A percentile compares a stretch with the other conserved stretches of the same genome.
phyloP scores from a whole-genome alignment of 129 eudicot genomes.

The Artemisia argyi region DNA sequence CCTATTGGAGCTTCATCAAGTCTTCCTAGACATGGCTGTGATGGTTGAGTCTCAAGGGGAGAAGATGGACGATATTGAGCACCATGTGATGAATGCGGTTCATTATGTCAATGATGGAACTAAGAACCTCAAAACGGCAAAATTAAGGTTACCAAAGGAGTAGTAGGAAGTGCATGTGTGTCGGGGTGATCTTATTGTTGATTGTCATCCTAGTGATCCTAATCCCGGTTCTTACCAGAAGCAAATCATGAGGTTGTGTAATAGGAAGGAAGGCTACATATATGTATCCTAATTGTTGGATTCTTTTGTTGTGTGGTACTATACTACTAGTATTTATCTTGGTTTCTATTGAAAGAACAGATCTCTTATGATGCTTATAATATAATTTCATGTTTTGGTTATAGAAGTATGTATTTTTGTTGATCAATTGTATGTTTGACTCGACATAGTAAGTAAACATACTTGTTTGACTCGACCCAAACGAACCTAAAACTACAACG shows the following conservation, averaged over 20 bases:
- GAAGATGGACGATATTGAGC: constrained; percentile 93
- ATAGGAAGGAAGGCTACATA: too few species aligned
- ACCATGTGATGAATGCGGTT: constrained; percentile 83
- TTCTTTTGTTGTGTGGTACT: too few species aligned
- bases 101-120: constrained; percentile 72
- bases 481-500: too few species aligned
- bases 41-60: constrained; percentile 98
- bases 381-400: too few species aligned
- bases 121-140: constrained; percentile 75
- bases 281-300: too few species aligned
- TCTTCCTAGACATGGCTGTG: constrained; percentile 95
- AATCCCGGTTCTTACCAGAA: constrained; percentile 65
- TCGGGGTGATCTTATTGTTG: constrained; percentile 68
- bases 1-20: constrained; percentile 91
- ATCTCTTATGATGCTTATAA: too few species aligned
- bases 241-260: constrained; percentile 39
- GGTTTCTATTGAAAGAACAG: too few species aligned
- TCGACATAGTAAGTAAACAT: too few species aligned
- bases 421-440: too few species aligned
- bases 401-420: too few species aligned
- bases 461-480: too few species aligned
- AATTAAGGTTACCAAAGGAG: constrained; percentile 67
- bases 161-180: constrained; percentile 76
- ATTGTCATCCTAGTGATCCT: constrained; percentile 61
- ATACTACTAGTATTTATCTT: too few species aligned